These are phyloP conservation scores for Amanita pallidorosea DNA, from an alignment of 768 basidiomycete species.

Conservation along the genomic window DNA sequence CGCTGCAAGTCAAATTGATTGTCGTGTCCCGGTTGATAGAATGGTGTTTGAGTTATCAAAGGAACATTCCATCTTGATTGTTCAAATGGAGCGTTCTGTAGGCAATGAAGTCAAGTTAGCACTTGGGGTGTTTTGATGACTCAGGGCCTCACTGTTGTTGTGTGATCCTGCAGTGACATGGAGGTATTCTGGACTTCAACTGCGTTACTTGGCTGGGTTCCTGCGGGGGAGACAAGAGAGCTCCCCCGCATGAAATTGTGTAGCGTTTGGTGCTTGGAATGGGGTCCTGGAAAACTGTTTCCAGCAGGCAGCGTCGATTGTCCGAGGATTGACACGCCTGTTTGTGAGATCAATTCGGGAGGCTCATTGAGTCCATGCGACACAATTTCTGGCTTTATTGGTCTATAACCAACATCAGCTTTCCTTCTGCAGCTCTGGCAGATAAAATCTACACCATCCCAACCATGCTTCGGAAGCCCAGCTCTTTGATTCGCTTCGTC, in stretches of 20 bases:
- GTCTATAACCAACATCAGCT: background rate
- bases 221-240: background rate
- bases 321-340: background rate
- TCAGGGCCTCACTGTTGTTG: background rate
- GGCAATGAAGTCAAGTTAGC: background rate
- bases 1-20: background rate
- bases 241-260: background rate
- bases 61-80: background rate
- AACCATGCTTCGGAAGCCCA: conserved; percentile 63
- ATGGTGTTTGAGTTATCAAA: background rate
- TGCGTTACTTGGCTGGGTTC: background rate
- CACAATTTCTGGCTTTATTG: conserved; percentile 1
- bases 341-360: background rate
- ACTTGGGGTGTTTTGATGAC: background rate
- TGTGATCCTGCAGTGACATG: background rate
- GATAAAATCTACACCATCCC: conserved; percentile 79
- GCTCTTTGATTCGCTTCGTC: conserved; percentile 55
- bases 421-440: conserved; percentile 45
- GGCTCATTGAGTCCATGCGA: background rate
- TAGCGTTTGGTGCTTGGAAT: conserved; percentile 4
- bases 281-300: background rate
- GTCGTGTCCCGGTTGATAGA: background rate
- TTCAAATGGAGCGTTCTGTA: background rate
- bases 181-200: background rate
- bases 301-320: background rate